A percentile compares a stretch with the other conserved stretches of the same genome.
phyloP scores from a whole-genome alignment of 306 rosid genomes.

The Potentilla sterilis region DNA sequence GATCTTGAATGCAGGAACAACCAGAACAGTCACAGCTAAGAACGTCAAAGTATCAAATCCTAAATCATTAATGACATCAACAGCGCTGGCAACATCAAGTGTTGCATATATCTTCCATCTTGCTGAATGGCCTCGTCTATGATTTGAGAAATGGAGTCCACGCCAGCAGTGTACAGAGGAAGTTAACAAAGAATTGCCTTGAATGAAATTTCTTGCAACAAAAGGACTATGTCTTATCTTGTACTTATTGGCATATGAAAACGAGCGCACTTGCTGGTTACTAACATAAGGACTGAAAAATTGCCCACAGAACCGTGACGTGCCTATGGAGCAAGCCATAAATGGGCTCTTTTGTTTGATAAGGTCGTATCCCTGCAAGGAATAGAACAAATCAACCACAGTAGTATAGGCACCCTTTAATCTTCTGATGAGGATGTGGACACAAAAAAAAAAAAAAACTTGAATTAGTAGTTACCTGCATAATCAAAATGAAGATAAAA shows the following conservation, averaged over 20 bases:
- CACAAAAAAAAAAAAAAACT: background rate
- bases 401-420: background rate
- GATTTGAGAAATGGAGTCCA: slow-evolving; percentile 38
- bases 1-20: slow-evolving; percentile 81
- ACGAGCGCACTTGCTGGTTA: slow-evolving; percentile 35
- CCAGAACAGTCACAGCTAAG: slow-evolving; percentile 73
- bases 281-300: slow-evolving; percentile 35
- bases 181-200: slow-evolving; percentile 23
- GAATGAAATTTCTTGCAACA: slow-evolving; percentile 37
- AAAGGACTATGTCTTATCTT: slow-evolving; percentile 30
- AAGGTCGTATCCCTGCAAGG: slow-evolving; percentile 43
- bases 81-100: slow-evolving; percentile 69
- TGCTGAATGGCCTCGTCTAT: slow-evolving; percentile 32
- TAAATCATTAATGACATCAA: slow-evolving; percentile 84
- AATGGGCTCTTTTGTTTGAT: slow-evolving; percentile 38
- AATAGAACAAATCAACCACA: slow-evolving; percentile 17
- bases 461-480: background rate
- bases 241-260: slow-evolving; percentile 30
- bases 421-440: background rate
- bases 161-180: slow-evolving; percentile 29
- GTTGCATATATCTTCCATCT: slow-evolving; percentile 43
- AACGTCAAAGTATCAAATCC: slow-evolving; percentile 91
- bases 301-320: slow-evolving; percentile 36
- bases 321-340: slow-evolving; percentile 29
- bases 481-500: background rate